These are phyloP conservation scores for Candida mattraensis DNA, from an alignment of 805 yeast genomes.

Conservation along the genomic window DNA sequence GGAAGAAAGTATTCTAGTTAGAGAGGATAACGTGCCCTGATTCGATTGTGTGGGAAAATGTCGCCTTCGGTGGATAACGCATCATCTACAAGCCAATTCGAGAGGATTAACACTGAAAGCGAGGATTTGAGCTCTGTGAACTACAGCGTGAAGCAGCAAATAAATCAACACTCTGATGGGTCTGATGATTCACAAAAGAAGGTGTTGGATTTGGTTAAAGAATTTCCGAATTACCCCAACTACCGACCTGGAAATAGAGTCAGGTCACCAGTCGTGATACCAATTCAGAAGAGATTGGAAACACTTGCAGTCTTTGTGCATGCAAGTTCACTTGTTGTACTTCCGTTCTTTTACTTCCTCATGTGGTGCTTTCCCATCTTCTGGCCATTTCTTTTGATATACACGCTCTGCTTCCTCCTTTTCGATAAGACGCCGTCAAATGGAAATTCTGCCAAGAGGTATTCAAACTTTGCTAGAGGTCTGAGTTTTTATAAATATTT, in stretches of 20 bases:
- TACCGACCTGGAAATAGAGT: slow-evolving; percentile 34
- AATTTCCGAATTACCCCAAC: slow-evolving; percentile 12
- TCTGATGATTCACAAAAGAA: neutral
- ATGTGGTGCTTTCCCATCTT: slow-evolving; percentile 45
- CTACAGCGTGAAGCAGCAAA: no score
- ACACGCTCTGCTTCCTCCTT: slow-evolving; percentile 55
- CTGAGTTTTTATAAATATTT: slow-evolving; percentile 67
- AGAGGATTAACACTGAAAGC: no score
- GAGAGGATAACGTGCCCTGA: no score
- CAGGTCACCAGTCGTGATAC: slow-evolving; percentile 57
- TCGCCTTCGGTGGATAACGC: no score
- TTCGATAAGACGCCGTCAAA: slow-evolving; percentile 69
- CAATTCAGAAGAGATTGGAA: slow-evolving; percentile 57
- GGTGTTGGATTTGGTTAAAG: neutral
- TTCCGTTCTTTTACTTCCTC: slow-evolving; percentile 54
- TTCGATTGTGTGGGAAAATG: no score
- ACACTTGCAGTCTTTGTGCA: slow-evolving; percentile 75
- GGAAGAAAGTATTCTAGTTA: no score
- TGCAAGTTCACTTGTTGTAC: slow-evolving; percentile 63
- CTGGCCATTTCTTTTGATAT: slow-evolving; percentile 70
- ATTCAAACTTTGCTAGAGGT: slow-evolving; percentile 56
- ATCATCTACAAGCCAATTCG: no score
- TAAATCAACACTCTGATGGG: no score
- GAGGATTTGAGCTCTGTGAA: no score
- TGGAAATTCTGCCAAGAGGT: slow-evolving; percentile 64